Conservation (phyloP, 75 land plant genomes). For the Picea sitchensis region DNA sequence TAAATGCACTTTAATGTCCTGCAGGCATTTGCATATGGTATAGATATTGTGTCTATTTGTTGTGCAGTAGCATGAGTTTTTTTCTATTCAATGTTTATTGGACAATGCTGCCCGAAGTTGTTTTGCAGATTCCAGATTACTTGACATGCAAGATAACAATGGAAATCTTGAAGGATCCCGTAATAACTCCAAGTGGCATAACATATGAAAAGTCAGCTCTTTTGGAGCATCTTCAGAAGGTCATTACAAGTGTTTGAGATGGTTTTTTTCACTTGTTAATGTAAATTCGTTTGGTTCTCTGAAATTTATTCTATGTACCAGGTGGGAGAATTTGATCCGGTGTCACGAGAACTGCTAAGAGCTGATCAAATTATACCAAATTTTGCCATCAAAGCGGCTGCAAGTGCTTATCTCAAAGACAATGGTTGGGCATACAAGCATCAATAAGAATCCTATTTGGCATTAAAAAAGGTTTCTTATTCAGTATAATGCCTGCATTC, state of each 20-base stretch:
- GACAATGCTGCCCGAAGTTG: not conserved
- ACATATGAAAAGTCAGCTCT: conserved; percentile 42
- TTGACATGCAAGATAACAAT: conserved; percentile 45
- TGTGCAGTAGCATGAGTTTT: not conserved
- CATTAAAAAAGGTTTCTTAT: not conserved
- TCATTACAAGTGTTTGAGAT: conserved; percentile 4
- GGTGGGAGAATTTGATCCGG: conserved; percentile 49
- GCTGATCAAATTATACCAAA: conserved; percentile 34
- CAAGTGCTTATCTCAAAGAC: conserved; percentile 25
- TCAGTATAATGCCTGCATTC: not conserved
- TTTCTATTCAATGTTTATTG: not conserved
- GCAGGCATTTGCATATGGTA: not conserved
- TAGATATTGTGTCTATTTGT: not conserved
- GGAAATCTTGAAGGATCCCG: conserved; percentile 45
- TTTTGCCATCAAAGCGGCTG: conserved; percentile 45
- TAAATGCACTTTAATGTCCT: not conserved
- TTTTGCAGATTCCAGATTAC: conserved; percentile 36
- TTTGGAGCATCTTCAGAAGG: conserved; percentile 48
- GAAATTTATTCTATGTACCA: conserved; percentile 9
- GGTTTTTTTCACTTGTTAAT: not conserved
- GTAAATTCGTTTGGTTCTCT: not conserved
- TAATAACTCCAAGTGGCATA: conserved; percentile 49
- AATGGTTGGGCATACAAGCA: conserved; percentile 45
- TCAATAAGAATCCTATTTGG: not conserved
- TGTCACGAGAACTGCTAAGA: conserved; percentile 25